phyloP scores from a whole-genome alignment of 441 rosid species.

The Biscutella auriculata region DNA sequence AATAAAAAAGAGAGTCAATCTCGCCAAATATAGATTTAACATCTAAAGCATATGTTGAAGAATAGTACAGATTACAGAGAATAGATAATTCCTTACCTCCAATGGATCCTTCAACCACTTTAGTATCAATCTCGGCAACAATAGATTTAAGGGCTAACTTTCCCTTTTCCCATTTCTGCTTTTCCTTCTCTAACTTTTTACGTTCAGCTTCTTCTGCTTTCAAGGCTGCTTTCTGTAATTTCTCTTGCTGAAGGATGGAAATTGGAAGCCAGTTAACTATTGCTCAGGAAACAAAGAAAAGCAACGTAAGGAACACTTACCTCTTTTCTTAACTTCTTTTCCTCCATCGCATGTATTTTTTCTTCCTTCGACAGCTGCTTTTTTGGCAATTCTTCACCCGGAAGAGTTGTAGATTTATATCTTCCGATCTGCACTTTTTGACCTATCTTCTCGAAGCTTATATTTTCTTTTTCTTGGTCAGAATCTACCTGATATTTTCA shows the following conservation, averaged over 20 bases:
- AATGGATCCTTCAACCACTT: slow-evolving; percentile 67
- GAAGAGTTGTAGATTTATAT: slow-evolving; percentile 15
- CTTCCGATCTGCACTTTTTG: slow-evolving; percentile 17
- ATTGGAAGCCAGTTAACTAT: slow-evolving; percentile 14
- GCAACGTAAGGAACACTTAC: slow-evolving; percentile 22
- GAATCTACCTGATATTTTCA: slow-evolving; percentile 34
- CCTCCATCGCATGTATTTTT: slow-evolving; percentile 44
- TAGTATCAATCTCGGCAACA: slow-evolving; percentile 69
- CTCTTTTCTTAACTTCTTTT: slow-evolving; percentile 71
- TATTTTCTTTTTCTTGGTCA: slow-evolving; percentile 42
- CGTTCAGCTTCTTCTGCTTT: slow-evolving; percentile 80
- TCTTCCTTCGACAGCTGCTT: slow-evolving; percentile 49
- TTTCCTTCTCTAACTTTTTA: slow-evolving; percentile 67
- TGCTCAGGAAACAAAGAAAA: slow-evolving; percentile 8
- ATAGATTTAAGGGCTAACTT: slow-evolving; percentile 68
- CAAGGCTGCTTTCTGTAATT: slow-evolving; percentile 59
- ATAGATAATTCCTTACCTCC: slow-evolving; percentile 46
- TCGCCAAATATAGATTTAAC: too few species aligned
- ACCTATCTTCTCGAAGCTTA: slow-evolving; percentile 29
- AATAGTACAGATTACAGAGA: not conserved
- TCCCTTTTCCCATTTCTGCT: slow-evolving; percentile 84
- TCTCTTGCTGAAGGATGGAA: slow-evolving; percentile 54
- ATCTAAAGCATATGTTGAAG: not conserved
- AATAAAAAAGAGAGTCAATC: too few species aligned
- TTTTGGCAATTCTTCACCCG: slow-evolving; percentile 30